phyloP scores from a whole-genome alignment of 352 stramenopile genomes.

The Phytophthora pluvialis region DNA sequence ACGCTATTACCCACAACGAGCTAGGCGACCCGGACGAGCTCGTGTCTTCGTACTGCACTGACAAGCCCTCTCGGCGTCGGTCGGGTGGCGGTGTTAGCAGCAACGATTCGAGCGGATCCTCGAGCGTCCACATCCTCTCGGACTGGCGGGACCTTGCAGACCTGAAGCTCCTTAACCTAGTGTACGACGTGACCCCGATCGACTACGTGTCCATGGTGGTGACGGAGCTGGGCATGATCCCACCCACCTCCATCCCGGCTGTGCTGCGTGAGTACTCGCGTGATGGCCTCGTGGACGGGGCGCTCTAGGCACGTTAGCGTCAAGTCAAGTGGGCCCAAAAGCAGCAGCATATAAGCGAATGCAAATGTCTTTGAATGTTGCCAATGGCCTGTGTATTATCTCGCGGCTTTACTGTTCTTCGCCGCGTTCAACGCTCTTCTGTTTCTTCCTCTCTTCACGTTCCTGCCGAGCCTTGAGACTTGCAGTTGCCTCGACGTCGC shows the following conservation, averaged over 20 bases:
- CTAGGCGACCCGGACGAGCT: slow-evolving; percentile 94
- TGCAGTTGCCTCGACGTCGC: slow-evolving; percentile 13
- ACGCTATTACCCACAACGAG: slow-evolving; percentile 98
- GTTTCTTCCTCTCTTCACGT: slow-evolving; percentile 31
- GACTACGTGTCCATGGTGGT: slow-evolving; percentile 97
- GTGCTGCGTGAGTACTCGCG: slow-evolving; percentile 95
- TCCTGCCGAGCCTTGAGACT: slow-evolving; percentile 29
- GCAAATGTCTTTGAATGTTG: slow-evolving; percentile 31
- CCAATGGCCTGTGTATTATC: not conserved
- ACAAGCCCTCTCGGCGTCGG: slow-evolving; percentile 50
- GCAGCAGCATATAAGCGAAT: slow-evolving; percentile 12
- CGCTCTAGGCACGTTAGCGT: slow-evolving; percentile 28
- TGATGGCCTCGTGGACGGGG: slow-evolving; percentile 59
- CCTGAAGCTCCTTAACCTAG: slow-evolving; percentile 88
- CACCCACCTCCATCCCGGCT: slow-evolving; percentile 96
- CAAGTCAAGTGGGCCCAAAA: slow-evolving; percentile 17
- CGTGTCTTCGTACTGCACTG: slow-evolving; percentile 62
- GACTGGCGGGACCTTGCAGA: slow-evolving; percentile 80
- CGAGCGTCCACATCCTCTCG: slow-evolving; percentile 71
- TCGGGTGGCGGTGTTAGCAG: slow-evolving; percentile 1
- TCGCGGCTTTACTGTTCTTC: slow-evolving; percentile 14
- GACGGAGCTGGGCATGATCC: slow-evolving; percentile 98
- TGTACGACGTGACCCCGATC: slow-evolving; percentile 97
- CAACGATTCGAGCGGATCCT: slow-evolving; percentile 9
- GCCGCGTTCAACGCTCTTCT: slow-evolving; percentile 25